These are phyloP conservation scores for Penicillium oxalicum DNA, from an alignment of 2,329 filamentous ascomycete species.

Conservation along the genomic window DNA sequence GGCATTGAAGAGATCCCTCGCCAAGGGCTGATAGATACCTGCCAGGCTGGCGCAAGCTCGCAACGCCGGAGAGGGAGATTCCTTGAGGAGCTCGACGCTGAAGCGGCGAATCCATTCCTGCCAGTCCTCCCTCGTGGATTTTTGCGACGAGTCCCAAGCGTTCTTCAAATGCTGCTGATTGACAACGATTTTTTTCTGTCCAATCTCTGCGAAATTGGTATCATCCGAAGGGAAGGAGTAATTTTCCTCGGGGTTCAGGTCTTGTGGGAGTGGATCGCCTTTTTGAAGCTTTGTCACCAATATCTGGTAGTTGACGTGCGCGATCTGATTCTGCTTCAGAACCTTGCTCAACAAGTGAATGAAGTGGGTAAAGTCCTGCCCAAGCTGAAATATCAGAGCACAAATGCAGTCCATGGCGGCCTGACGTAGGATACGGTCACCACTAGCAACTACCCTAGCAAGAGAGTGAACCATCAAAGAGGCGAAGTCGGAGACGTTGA, in stretches of 20 bases:
- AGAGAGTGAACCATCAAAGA: conserved; percentile 94
- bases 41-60: conserved; percentile 88
- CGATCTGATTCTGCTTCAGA: conserved; percentile 70
- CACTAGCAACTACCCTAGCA: conserved; percentile 69
- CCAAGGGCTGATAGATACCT: conserved; percentile 83
- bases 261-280: conserved; percentile 89
- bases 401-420: conserved; percentile 90
- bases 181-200: conserved; percentile 89
- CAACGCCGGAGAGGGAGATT: conserved; percentile 92
- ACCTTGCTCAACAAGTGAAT: conserved; percentile 88
- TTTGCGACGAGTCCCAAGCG: conserved; percentile 94
- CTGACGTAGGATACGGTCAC: conserved; percentile 66
- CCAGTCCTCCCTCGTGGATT: conserved; percentile 98
- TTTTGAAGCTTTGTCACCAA: conserved; percentile 90
- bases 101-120: conserved; percentile 97
- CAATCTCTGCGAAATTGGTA: conserved; percentile 71
- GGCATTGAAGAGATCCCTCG: conserved; percentile 93
- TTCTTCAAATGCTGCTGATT: conserved; percentile 96
- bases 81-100: conserved; percentile 87
- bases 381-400: conserved; percentile 90
- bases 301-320: conserved; percentile 85
- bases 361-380: conserved; percentile 91
- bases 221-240: conserved; percentile 77
- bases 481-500: conserved; percentile 95
- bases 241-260: conserved; percentile 78